phyloP scores from a whole-genome alignment of 345 rosid species.

The Gynandropsis gynandra region DNA sequence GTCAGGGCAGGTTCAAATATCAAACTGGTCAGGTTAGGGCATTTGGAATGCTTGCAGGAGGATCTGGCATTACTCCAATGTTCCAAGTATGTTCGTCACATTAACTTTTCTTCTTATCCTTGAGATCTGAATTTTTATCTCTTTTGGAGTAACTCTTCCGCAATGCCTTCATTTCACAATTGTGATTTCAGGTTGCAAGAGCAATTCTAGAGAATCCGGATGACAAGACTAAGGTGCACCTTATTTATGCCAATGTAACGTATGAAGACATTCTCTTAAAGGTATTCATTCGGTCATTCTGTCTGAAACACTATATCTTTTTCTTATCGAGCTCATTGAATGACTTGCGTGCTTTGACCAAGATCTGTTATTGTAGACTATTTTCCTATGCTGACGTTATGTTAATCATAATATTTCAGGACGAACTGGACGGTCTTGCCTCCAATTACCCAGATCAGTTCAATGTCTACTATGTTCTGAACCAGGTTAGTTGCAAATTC shows the following conservation, averaged over 20 bases:
- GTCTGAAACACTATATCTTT: too few relatives aligned
- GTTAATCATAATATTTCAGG: constrained; percentile 39
- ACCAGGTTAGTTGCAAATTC: constrained; percentile 55
- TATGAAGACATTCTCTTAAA: constrained; percentile 84
- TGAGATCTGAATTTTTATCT: too few relatives aligned
- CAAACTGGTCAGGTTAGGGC: constrained; percentile 85
- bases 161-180: not conserved
- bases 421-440: constrained; percentile 74
- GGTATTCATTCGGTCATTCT: constrained; percentile 43
- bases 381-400: too few relatives aligned
- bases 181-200: constrained; percentile 64
- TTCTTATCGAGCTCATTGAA: too few relatives aligned
- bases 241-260: constrained; percentile 86
- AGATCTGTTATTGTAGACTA: too few relatives aligned
- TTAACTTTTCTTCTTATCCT: not conserved
- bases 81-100: constrained; percentile 56
- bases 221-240: constrained; percentile 74
- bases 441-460: constrained; percentile 56
- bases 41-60: constrained; percentile 97
- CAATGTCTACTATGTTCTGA: constrained; percentile 70
- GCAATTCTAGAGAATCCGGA: constrained; percentile 85
- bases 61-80: constrained; percentile 99
- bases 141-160: not conserved
- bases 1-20: constrained; percentile 90
- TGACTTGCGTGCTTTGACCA: too few relatives aligned